Conservation (phyloP, 140 eudicot species). For the Flaveria floridana region DNA sequence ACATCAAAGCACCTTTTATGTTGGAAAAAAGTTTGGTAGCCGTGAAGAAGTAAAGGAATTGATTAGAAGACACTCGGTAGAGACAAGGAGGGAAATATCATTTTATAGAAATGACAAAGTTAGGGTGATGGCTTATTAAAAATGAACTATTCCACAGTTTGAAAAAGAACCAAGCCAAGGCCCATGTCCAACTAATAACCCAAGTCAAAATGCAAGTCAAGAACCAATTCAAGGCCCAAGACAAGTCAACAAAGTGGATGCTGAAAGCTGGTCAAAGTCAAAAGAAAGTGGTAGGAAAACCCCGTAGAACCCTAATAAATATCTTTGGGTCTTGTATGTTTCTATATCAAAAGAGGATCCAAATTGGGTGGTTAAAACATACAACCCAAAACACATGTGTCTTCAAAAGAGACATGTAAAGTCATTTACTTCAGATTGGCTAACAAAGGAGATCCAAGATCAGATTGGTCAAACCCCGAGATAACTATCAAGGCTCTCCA, state of each 20-base stretch:
- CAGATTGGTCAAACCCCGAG: neutral
- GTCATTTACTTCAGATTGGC: too few species aligned
- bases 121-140: neutral
- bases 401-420: neutral
- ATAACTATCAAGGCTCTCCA: neutral
- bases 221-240: too few species aligned
- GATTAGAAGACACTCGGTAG: neutral
- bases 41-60: neutral
- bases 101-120: neutral
- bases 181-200: too few species aligned
- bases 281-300: neutral
- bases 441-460: neutral
- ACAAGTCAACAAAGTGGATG: too few species aligned
- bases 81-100: neutral
- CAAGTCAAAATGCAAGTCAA: too few species aligned
- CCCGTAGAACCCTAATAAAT: neutral
- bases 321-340: neutral
- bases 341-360: neutral
- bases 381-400: neutral
- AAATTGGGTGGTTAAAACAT: neutral
- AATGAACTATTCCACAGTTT: neutral
- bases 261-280: neutral
- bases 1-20: neutral
- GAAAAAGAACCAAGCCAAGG: neutral
- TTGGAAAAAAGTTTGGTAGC: neutral